These are phyloP conservation scores for Galeopsis tetrahit DNA, from an alignment of 257 asterid species.

Conservation along the genomic window DNA sequence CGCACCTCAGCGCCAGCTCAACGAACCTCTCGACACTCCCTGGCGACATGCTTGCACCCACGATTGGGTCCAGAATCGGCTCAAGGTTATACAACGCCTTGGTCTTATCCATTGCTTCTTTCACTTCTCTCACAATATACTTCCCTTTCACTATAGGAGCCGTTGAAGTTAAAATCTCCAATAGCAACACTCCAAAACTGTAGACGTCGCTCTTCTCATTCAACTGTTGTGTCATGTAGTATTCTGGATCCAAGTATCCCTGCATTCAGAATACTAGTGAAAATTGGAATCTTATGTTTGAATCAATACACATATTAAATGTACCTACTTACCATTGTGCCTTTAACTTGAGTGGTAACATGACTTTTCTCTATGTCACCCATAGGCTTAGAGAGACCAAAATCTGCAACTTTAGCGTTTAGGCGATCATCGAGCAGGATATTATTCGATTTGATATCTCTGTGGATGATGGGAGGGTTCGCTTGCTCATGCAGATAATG, in stretches of 20 bases:
- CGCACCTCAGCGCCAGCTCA: conserved; percentile 73
- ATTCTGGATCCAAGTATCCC: conserved; percentile 99
- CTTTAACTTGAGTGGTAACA: conserved; percentile 95
- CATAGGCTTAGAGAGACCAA: conserved; percentile 85
- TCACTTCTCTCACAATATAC: conserved; percentile 76
- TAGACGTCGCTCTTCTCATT: conserved; percentile 95
- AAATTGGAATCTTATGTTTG: too few species aligned
- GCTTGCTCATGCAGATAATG: conserved; percentile 92
- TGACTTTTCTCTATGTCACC: conserved; percentile 65
- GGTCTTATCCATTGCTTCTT: conserved; percentile 57
- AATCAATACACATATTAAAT: too few species aligned
- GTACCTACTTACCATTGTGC: conserved; percentile 74
- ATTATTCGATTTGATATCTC: conserved; percentile 87
- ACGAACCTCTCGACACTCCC: conserved; percentile 70
- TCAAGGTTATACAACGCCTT: conserved; percentile 70
- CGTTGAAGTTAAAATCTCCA: conserved; percentile 72
- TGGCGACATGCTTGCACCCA: conserved; percentile 51
- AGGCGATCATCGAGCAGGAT: conserved; percentile 73
- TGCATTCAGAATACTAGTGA: neutral
- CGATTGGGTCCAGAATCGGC: conserved; percentile 66
- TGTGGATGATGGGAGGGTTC: conserved; percentile 88
- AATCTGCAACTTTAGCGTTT: conserved; percentile 92
- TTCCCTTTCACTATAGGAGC: conserved; percentile 77
- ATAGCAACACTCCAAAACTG: conserved; percentile 75
- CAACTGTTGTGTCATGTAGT: conserved; percentile 85